A percentile compares a stretch with the other conserved stretches of the same genome.
Conservation (phyloP, 2,329 filamentous ascomycete species). For the Herpotrichia juniperi region DNA sequence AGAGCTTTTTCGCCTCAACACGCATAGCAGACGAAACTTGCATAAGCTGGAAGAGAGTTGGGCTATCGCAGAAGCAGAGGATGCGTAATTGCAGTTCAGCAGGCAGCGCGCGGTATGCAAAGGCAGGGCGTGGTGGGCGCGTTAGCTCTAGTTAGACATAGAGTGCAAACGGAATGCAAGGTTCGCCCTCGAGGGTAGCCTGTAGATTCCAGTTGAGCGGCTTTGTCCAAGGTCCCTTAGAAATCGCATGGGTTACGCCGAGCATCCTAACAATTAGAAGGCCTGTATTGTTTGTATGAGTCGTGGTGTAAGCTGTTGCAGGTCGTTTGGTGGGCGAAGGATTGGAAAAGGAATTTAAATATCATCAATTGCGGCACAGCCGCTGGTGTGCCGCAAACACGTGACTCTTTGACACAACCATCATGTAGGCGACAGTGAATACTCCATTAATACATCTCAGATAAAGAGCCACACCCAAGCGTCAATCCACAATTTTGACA, state of each 20-base stretch:
- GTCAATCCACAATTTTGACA: no score
- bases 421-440: no score
- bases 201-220: not conserved
- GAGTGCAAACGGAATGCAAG: not conserved
- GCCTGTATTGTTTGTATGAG: no score
- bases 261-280: no score
- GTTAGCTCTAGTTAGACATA: not conserved
- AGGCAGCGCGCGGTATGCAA: not conserved
- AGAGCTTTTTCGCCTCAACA: not conserved
- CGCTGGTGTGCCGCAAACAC: no score
- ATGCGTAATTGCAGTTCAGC: not conserved
- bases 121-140: not conserved
- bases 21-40: conserved; percentile 1
- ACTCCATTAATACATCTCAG: no score
- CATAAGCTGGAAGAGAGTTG: conserved; percentile 1
- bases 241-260: not conserved
- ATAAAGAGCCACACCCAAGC: no score
- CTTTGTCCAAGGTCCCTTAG: not conserved
- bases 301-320: no score
- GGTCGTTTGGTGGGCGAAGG: no score
- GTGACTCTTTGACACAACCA: no score
- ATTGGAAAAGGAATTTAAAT: no score
- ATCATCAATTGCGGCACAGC: no score
- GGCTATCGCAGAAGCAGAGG: not conserved
- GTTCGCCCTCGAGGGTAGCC: not conserved